Evolutionary conservation across 148 eudicot genomes (phyloP), one percentile per base, ranked within the genome.

Genomic region (Agrostemma githago): DNA sequence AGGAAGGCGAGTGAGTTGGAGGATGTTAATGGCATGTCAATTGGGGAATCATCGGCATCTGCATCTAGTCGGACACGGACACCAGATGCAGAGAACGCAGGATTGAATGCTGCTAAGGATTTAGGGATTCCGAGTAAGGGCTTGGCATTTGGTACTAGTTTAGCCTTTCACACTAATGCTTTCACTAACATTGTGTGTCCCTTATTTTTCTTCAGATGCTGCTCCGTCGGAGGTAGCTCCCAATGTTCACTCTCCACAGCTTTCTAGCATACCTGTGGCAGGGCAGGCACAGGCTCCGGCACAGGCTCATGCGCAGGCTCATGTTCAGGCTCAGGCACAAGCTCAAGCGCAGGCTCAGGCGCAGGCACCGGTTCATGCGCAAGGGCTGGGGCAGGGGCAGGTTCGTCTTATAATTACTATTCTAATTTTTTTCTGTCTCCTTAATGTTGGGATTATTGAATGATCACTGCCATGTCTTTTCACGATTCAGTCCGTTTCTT

Each of bases 341-440:
- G 34, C 0, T 0, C 34, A 26, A 1, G 34, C 0, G 34, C 34
- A 26, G 34, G 34, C 34, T 26, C 34, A 26, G 34, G 34, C 34
- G 1, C 34, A 26, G 34, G 34, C 34, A 26, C 34, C 34, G 34
- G 34, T 26, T 26, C 34, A 26, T 26, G 34, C 34, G 0, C 34
- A 26, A 26, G 34, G 0, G 34, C 34, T 26, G 34, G 34, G 34
- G 34, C 34, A 0, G 34, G 34, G 34, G 34, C 34, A 26, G 81
- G 81, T 78, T 58, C 41, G 73, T 72, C 51, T 58, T 56, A 26
- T 26, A 26, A 6, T 51, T 70, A 5, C 17, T 70, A 11, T 6
- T 44, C 2, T n/a, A 17, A 10, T 42, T 63, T 63, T 37, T 9
- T 26, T 26, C 34, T 26, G 34, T 26, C 34, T 26, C 34, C 34